Conservation (phyloP, 2,329 filamentous ascomycete species). For the Ceratocystis smalleyi region DNA sequence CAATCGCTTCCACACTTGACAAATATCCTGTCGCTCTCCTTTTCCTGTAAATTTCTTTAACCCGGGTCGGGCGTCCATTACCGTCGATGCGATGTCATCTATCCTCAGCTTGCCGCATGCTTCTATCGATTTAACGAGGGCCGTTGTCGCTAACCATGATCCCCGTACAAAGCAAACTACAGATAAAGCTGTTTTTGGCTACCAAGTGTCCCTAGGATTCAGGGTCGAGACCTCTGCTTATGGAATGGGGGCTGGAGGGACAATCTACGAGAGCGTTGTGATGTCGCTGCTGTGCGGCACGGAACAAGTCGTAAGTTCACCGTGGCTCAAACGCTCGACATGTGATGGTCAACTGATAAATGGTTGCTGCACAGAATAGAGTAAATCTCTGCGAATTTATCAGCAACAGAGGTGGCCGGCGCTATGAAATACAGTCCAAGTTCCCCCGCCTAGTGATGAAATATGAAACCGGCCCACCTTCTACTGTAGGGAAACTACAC, state of each 20-base stretch:
- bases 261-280: constrained; percentile 7
- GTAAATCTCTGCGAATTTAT: constrained; percentile 12
- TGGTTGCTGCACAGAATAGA: neutral
- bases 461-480: constrained; percentile 7
- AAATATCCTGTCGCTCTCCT: neutral
- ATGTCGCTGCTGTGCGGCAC: constrained; percentile 9
- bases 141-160: constrained; percentile 16
- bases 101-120: constrained; percentile 9
- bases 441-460: constrained; percentile 15
- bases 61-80: neutral
- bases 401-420: neutral
- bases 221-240: neutral
- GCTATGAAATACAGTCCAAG: constrained; percentile 14
- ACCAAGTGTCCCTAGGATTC: constrained; percentile 11
- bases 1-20: neutral
- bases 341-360: neutral
- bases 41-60: neutral
- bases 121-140: constrained; percentile 11
- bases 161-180: constrained; percentile 14
- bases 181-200: constrained; percentile 10
- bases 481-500: constrained; percentile 3
- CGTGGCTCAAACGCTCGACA: neutral
- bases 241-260: constrained; percentile 2
- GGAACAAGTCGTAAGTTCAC: constrained; percentile 10
- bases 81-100: constrained; percentile 2